Evolutionary conservation across 2,329 filamentous ascomycete species (phyloP).

Genomic region (Cladophialophora exuberans): DNA sequence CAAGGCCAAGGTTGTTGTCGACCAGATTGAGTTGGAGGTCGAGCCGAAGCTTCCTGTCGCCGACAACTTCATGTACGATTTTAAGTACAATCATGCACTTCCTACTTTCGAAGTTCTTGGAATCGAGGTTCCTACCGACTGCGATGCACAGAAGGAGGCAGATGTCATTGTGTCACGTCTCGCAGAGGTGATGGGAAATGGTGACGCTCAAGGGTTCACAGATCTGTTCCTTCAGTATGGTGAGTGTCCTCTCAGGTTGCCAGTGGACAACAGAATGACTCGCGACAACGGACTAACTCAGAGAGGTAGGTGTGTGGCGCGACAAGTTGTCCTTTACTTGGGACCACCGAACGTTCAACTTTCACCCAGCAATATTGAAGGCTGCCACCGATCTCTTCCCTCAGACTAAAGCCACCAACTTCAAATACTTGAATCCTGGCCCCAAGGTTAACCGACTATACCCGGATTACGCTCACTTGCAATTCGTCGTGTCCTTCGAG

Average conservation of each 20-base stretch:
- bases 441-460: constrained; percentile 35
- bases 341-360: constrained; percentile 44
- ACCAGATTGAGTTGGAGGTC: constrained; percentile 13
- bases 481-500: constrained; percentile 39
- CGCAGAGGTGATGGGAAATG: constrained; percentile 24
- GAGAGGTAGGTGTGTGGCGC: constrained; percentile 40
- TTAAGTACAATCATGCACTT: constrained; percentile 46
- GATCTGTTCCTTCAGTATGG: constrained; percentile 35
- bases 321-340: constrained; percentile 44
- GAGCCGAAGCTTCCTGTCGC: constrained; percentile 36
- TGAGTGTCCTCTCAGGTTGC: constrained; percentile 16
- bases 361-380: constrained; percentile 36
- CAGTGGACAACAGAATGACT: too few species aligned
- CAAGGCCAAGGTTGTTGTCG: constrained; percentile 13
- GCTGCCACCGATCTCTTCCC: constrained; percentile 41
- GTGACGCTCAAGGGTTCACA: constrained; percentile 33
- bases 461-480: constrained; percentile 37
- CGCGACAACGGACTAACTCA: constrained; percentile 7
- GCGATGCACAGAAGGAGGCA: constrained; percentile 23
- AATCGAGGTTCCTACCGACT: constrained; percentile 36
- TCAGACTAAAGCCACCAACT: constrained; percentile 36
- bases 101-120: constrained; percentile 39
- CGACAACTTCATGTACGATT: constrained; percentile 48
- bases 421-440: constrained; percentile 33
- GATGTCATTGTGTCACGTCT: constrained; percentile 21